Conservation (phyloP, 805 yeast species). For the Metschnikowia gruessii region DNA sequence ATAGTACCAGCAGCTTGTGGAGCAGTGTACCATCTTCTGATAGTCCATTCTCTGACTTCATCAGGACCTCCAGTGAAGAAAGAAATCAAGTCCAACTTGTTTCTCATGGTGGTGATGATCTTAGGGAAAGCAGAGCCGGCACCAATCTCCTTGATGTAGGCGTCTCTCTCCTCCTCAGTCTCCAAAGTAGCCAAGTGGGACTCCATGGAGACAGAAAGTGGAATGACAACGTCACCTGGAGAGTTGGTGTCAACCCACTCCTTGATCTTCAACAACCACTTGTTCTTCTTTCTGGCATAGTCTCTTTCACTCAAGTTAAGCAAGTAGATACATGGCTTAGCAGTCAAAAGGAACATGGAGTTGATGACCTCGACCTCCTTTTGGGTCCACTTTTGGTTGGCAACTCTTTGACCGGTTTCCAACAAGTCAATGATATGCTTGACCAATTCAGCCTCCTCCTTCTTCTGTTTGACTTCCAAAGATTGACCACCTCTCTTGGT, state of each 20-base stretch:
- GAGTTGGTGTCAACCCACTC: slow-evolving; percentile 88
- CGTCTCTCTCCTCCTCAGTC: slow-evolving; percentile 40
- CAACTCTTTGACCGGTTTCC: slow-evolving; percentile 83
- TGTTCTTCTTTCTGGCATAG: slow-evolving; percentile 83
- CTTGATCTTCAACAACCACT: slow-evolving; percentile 75
- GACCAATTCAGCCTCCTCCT: slow-evolving; percentile 77
- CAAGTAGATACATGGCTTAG: slow-evolving; percentile 92
- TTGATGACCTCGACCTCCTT: slow-evolving; percentile 92
- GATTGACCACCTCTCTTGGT: slow-evolving; percentile 87
- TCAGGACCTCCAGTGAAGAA: slow-evolving; percentile 84
- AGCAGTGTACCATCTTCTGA: slow-evolving; percentile 70
- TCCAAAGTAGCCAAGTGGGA: slow-evolving; percentile 70
- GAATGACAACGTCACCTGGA: slow-evolving; percentile 83
- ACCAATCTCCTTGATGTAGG: slow-evolving; percentile 70
- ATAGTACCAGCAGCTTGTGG: slow-evolving; percentile 90
- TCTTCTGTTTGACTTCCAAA: slow-evolving; percentile 83
- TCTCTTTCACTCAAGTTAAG: slow-evolving; percentile 89
- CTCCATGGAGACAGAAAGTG: slow-evolving; percentile 89
- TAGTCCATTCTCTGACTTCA: slow-evolving; percentile 89
- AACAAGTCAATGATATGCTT: slow-evolving; percentile 70
- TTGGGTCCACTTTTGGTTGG: slow-evolving; percentile 81
- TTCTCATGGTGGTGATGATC: slow-evolving; percentile 69
- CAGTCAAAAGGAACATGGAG: slow-evolving; percentile 81
- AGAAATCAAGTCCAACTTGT: slow-evolving; percentile 66
- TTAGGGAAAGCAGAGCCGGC: slow-evolving; percentile 78